Evolutionary conservation across 139 green algal genomes (phyloP), one percentile per base, ranked within the genome.

Genomic region (Limnomonas spitsbergensis): DNA sequence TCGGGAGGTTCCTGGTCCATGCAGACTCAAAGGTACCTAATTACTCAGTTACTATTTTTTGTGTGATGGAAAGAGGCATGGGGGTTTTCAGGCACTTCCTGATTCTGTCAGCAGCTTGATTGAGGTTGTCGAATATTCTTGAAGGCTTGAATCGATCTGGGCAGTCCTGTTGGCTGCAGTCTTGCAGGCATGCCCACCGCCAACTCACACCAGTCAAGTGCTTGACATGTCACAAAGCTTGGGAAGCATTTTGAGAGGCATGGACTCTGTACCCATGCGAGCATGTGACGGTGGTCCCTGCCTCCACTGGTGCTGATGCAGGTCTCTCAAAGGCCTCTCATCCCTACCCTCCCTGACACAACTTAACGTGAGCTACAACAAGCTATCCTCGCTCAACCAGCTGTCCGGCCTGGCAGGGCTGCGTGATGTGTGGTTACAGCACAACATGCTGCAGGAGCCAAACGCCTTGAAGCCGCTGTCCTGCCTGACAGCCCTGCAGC

Each of bases 311-410:
- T 61, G 14, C 20, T 61, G 14, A 70, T 32, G n/a, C 56, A 70
- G 56, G 56, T 70, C 56, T 70, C 29, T 70, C 4, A 70, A 74
- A 47, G 68, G 68, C 14, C 68, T 74, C 3, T 40, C 68, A 32
- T 27, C 68, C 36, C 29, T 74, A 3, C 40, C 68, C 35, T 47
- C 20, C 35, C 36, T 74, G 24, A 74, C 68, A 27, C 68, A 74
- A 7, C 68, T 74, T 32, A 74, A 74, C 29, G 68, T 32, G 7
- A 47, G 68, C 36, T 74, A 74, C 68, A 74, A 74, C 68, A 74
- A 74, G 9, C 68, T 74, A 26, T 35, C 68, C 7, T 53, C 35
- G 14, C 34, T 74, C 68, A 20, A 3, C 3, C 68, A 26, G 6
- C 9, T 74, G 29, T n/a, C 4, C 3, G 35, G 36, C 24, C 68